Conservation (phyloP, 768 basidiomycete genomes). For the Candolleomyces aberdarensis region DNA sequence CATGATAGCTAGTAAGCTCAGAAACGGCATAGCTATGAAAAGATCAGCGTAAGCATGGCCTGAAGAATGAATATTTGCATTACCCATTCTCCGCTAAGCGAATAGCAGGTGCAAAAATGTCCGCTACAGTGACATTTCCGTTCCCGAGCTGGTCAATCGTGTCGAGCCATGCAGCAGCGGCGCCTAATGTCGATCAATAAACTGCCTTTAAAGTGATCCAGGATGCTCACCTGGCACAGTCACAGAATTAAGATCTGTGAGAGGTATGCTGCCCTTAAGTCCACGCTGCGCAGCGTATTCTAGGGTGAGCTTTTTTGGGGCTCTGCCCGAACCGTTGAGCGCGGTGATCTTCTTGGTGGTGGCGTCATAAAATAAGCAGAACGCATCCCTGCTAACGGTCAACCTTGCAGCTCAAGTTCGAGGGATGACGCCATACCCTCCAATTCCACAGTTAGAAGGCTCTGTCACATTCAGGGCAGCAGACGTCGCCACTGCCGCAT, state of each 20-base stretch:
- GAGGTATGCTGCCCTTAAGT: constrained; percentile 69
- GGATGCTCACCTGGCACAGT: constrained; percentile 68
- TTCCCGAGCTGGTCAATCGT: constrained; percentile 81
- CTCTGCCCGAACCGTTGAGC: constrained; percentile 88
- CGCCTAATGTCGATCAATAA: constrained; percentile 42
- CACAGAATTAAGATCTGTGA: constrained; percentile 84
- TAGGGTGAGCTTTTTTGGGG: constrained; percentile 76
- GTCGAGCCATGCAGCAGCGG: constrained; percentile 95
- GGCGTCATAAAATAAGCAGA: constrained; percentile 91
- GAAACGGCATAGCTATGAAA: constrained; percentile 76
- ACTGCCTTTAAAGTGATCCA: not conserved
- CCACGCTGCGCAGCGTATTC: constrained; percentile 72
- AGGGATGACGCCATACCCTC: constrained; percentile 53
- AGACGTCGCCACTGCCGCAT: constrained; percentile 92
- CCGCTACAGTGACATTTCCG: constrained; percentile 56
- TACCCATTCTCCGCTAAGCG: constrained; percentile 89
- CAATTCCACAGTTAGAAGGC: constrained; percentile 87
- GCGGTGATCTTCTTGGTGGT: constrained; percentile 79
- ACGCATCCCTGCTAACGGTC: constrained; percentile 61
- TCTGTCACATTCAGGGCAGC: constrained; percentile 92
- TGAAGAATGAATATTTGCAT: constrained; percentile 10
- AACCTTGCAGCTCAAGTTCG: not conserved
- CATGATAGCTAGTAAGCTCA: constrained; percentile 67
- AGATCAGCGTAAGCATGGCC: not conserved
- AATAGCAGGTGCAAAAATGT: constrained; percentile 87